Evolutionary conservation across 805 yeast genomes (phyloP).

Genomic region (Candida bentonensis): DNA sequence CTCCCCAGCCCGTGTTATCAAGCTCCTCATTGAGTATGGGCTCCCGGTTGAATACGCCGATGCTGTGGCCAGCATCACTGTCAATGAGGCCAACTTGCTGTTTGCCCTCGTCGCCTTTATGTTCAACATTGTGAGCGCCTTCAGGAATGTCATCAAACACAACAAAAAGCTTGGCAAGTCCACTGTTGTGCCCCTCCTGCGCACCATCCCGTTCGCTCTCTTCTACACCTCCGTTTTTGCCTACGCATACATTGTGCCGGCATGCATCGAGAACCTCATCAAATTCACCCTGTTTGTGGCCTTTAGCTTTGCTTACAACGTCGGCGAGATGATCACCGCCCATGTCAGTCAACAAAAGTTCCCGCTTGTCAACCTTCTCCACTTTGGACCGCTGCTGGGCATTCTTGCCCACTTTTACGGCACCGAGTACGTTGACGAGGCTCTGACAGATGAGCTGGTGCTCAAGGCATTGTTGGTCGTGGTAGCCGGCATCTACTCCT

Average conservation of each 20-base stretch:
- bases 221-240: conserved; percentile 18
- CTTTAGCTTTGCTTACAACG: conserved; percentile 61
- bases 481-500: conserved; percentile 54
- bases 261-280: conserved; percentile 23
- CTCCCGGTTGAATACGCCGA: conserved; percentile 16
- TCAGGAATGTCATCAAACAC: not conserved
- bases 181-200: not conserved
- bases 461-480: conserved; percentile 64
- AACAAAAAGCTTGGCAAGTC: not conserved
- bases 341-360: conserved; percentile 68
- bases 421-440: conserved; percentile 17
- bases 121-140: not conserved
- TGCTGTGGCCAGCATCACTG: conserved; percentile 18
- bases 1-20: not conserved
- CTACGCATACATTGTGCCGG: conserved; percentile 30
- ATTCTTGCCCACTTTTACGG: conserved; percentile 16
- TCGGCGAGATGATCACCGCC: conserved; percentile 81
- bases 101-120: not conserved
- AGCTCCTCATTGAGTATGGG: not conserved
- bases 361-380: conserved; percentile 56
- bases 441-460: conserved; percentile 32
- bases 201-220: conserved; percentile 5
- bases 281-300: conserved; percentile 62
- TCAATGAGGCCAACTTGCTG: conserved; percentile 1
- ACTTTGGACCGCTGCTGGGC: conserved; percentile 34